phyloP scores from a whole-genome alignment of 1,139 yeast species.

The Lodderomyces parapsilosis region DNA sequence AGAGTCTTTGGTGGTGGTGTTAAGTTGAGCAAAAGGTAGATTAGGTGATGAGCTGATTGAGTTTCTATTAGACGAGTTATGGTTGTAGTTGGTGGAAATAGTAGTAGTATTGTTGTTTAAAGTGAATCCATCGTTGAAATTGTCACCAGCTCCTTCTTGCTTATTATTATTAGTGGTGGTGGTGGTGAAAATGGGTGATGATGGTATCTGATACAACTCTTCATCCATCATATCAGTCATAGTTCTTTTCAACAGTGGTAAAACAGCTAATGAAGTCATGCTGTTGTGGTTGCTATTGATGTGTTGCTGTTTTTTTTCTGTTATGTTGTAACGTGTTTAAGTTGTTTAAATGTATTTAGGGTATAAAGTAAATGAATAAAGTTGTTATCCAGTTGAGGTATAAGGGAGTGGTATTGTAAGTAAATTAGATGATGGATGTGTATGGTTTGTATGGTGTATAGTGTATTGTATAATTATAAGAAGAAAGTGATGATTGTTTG shows the following conservation, averaged over 20 bases:
- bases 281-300: not conserved
- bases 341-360: not conserved
- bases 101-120: conserved; percentile 2
- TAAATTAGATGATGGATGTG: too few species aligned
- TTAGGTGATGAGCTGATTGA: conserved; percentile 21
- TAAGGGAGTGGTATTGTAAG: too few species aligned
- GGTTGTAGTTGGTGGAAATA: not conserved
- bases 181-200: conserved; percentile 17
- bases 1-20: conserved; percentile 3
- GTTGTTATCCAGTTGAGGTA: too few species aligned
- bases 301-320: not conserved
- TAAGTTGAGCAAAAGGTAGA: conserved; percentile 13
- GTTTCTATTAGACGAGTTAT: conserved; percentile 7
- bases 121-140: conserved; percentile 1
- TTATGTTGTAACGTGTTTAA: not conserved
- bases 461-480: too few species aligned
- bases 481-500: too few species aligned
- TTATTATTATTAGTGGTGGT: conserved; percentile 1
- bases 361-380: not conserved
- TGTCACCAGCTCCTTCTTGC: not conserved
- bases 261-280: conserved; percentile 49
- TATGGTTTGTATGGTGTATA: too few species aligned
- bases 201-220: conserved; percentile 55
- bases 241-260: conserved; percentile 52
- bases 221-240: conserved; percentile 64